phyloP scores from a whole-genome alignment of 352 stramenopile genomes.

The Phytophthora agathidicida region DNA sequence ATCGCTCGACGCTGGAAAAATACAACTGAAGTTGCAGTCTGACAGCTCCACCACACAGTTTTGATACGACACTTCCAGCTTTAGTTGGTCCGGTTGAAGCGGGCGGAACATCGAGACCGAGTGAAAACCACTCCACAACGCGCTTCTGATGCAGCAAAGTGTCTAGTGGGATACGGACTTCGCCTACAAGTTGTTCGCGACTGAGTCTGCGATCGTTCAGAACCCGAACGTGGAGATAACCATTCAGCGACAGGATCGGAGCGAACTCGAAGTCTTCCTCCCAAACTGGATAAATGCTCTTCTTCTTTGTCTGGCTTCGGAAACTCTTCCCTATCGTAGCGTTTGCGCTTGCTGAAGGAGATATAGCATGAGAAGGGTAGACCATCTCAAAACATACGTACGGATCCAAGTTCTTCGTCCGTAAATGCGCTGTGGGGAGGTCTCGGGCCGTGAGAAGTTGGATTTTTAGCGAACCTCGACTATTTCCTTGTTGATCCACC shows the following conservation, averaged over 20 bases:
- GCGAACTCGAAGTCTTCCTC: conserved; percentile 78
- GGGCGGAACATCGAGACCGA: conserved; percentile 38
- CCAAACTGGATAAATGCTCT: conserved; percentile 81
- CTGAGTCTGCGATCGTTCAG: conserved; percentile 77
- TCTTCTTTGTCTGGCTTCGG: conserved; percentile 73
- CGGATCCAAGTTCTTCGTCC: conserved; percentile 76
- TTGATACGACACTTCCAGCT: conserved; percentile 22
- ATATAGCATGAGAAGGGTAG: conserved; percentile 44
- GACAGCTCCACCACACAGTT: conserved; percentile 47
- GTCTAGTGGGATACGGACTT: conserved; percentile 65
- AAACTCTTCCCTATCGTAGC: conserved; percentile 25
- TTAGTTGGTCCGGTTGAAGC: conserved; percentile 1
- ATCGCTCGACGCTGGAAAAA: conserved; percentile 65
- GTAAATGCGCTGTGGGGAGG: conserved; percentile 62
- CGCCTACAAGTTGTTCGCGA: conserved; percentile 69
- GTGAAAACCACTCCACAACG: conserved; percentile 59
- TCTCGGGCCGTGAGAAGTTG: conserved; percentile 56
- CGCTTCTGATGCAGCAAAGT: conserved; percentile 73
- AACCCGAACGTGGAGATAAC: conserved; percentile 64
- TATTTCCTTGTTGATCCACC: conserved; percentile 55
- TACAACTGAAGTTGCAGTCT: conserved; percentile 67
- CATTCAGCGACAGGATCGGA: conserved; percentile 68
- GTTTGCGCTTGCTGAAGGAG: conserved; percentile 8
- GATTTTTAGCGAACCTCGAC: conserved; percentile 60
- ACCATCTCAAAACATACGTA: conserved; percentile 73